Evolutionary conservation across 2,329 filamentous ascomycete genomes (phyloP).

Genomic region (Penicillium sclerotiorum): DNA sequence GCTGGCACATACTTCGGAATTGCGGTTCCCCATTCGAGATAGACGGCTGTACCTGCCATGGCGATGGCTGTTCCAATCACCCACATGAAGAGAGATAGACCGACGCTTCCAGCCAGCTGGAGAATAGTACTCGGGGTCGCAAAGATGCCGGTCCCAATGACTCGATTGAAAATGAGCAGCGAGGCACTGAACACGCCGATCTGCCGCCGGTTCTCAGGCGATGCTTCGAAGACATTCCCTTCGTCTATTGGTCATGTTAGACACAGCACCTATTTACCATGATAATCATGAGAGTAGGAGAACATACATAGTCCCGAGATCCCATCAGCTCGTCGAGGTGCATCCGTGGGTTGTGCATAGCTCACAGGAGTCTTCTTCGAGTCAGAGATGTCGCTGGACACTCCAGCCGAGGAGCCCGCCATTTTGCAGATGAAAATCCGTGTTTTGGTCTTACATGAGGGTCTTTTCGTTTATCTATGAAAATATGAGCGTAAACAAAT

Average conservation of each 20-base stretch:
- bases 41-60: too few relatives aligned
- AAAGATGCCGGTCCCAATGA: conserved; percentile 73
- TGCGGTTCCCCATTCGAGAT: too few relatives aligned
- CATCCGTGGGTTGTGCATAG: conserved; percentile 26
- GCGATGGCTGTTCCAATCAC: conserved; percentile 64
- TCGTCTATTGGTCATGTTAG: conserved; percentile 32
- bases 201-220: conserved; percentile 40
- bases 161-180: conserved; percentile 56
- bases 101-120: conserved; percentile 66
- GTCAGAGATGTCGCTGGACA: conserved; percentile 9
- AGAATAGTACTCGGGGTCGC: conserved; percentile 71
- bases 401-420: conserved; percentile 17
- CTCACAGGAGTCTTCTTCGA: conserved; percentile 22
- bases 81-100: conserved; percentile 66
- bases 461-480: too few relatives aligned
- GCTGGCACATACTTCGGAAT: too few relatives aligned
- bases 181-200: conserved; percentile 47
- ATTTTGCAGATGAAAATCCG: conserved; percentile 13
- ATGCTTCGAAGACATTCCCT: conserved; percentile 38
- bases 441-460: too few relatives aligned
- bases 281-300: background rate
- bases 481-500: too few relatives aligned
- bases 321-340: conserved; percentile 32
- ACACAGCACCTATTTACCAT: background rate
- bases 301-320: conserved; percentile 38